Evolutionary conservation across 225 moss, liverwort and hornwort genomes (phyloP).

Genomic region (Climacium dendroides): DNA sequence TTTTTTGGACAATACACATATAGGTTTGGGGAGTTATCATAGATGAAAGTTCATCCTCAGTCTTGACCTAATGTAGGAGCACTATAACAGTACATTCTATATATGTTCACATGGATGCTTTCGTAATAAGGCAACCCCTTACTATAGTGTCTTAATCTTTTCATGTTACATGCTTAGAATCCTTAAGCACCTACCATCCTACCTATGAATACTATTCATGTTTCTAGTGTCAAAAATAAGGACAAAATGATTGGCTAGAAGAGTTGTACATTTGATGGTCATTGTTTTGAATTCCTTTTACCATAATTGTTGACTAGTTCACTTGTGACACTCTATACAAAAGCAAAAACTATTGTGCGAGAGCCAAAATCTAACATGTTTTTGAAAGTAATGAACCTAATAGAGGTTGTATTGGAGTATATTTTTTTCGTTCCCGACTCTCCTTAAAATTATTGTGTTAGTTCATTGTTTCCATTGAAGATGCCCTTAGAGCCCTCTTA

Average conservation of each 20-base stretch:
- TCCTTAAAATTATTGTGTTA: rapidly evolving
- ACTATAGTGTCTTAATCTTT: rapidly evolving
- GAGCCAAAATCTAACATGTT: neutral
- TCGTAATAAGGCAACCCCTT: rapidly evolving
- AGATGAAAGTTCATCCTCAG: rapidly evolving
- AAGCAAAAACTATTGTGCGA: rapidly evolving
- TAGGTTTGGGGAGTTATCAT: rapidly evolving
- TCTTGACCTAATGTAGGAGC: rapidly evolving
- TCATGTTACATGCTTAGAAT: rapidly evolving
- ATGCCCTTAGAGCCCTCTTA: neutral
- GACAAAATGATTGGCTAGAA: neutral
- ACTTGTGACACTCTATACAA: rapidly evolving
- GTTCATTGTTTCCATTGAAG: neutral
- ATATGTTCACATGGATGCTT: rapidly evolving
- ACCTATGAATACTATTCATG: rapidly evolving
- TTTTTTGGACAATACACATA: rapidly evolving
- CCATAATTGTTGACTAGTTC: rapidly evolving
- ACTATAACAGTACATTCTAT: rapidly evolving
- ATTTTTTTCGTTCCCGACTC: rapidly evolving
- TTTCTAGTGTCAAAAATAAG: neutral
- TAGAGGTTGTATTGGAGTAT: rapidly evolving
- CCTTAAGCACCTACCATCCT: rapidly evolving
- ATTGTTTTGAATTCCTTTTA: rapidly evolving
- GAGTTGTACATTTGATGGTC: rapidly evolving
- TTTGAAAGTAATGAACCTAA: neutral